A percentile compares a stretch with the other conserved stretches of the same genome.
phyloP scores from a whole-genome alignment of 306 rosid genomes.

The Lablab purpureus region DNA sequence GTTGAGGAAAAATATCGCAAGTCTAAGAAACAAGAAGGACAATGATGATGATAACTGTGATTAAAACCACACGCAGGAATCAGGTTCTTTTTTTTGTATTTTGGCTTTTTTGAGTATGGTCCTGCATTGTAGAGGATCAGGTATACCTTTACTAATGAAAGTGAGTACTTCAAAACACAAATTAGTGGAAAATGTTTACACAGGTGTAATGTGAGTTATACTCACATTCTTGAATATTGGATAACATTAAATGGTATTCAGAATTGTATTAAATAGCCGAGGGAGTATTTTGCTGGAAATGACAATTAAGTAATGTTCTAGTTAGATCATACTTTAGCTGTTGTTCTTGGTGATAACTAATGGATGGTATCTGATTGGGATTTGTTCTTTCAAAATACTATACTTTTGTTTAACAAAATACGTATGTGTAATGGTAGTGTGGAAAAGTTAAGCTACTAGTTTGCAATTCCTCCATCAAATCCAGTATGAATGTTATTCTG shows the following conservation, averaged over 20 bases:
- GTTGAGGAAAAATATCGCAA: constrained; percentile 69
- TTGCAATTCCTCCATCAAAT: neutral
- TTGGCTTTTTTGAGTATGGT: neutral
- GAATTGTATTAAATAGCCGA: neutral
- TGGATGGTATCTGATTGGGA: neutral
- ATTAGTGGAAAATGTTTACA: neutral
- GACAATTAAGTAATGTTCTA: neutral
- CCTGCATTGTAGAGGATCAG: constrained; percentile 26
- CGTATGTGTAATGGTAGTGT: neutral
- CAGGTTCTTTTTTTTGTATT: constrained; percentile 46
- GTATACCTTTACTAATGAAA: neutral
- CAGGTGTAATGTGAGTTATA: neutral
- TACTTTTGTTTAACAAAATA: neutral
- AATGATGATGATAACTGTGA: constrained; percentile 39
- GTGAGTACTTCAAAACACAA: neutral
- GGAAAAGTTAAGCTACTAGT: neutral
- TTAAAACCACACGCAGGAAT: constrained; percentile 6
- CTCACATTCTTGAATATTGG: constrained; percentile 16
- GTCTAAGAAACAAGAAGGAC: constrained; percentile 52
- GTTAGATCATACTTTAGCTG: neutral
- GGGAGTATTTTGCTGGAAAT: neutral
- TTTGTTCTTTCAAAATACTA: neutral
- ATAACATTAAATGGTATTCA: neutral
- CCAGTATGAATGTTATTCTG: neutral
- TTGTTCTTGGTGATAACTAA: neutral